Base-by-base conservation (phyloP, 768 basidiomycete genomes). In the Xerocomellus intermedius region DNA sequence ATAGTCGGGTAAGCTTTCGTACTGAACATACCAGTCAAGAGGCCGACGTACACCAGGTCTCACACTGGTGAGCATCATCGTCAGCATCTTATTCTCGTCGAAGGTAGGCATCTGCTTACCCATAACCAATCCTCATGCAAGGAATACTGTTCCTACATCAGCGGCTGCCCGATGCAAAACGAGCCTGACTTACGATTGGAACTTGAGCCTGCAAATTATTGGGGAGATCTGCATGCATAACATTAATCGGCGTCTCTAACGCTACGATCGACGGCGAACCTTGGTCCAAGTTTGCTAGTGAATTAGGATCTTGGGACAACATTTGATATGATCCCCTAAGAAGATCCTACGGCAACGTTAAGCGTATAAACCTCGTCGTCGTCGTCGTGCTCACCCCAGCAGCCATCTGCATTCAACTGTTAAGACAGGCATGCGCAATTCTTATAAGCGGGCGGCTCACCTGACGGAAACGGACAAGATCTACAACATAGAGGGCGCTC, bases 61-160 rank as follows among this genome's bases (percentile, higher is more conserved):
- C 96, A 69, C 96, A 98, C 91, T 93, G 47, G 21, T 13, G 33
- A 41, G 14, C n/a, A 12, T 26, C n/a, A 12, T 26, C 42, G 21
- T 51, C 61, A 59, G 63, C 14, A 32, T 41, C 37, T 42, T 12
- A 39, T 30, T 32, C 28, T 41, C 44, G 42, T 47, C 37, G 28
- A 47, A 8, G 24, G 32, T 19, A 17, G 8, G 19, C 26, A 26
- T 45, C 8, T 16, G 78, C 81, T 50, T 69, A 92, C 91, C 96
- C 97, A 99, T 62, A 98, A 74, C 97, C 97, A 99, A 64, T 94
- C 90, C 71, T 94, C 89, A 55, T 84, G 83, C 16, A 98, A 76
- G 0, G 97, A 94, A 72, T 82, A 89, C 92, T 95, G 57, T 92
- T 17, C 41, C 16, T 12, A 39, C 35, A 48, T 69, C 26, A 59